Conservation (phyloP, 441 rosid species). For the Geranium incanum region DNA sequence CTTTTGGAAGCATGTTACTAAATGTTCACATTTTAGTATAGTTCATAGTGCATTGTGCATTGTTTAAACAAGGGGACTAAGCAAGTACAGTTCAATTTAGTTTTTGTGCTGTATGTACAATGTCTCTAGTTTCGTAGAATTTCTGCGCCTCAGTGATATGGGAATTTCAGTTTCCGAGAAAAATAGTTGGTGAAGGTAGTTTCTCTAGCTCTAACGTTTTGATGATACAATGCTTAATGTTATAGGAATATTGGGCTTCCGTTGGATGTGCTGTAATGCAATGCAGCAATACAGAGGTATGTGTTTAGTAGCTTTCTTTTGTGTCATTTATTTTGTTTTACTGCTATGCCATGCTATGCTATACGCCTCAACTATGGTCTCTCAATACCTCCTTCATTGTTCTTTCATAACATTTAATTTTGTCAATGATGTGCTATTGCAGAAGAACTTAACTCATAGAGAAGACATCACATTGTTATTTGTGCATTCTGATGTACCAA, state of each 20-base stretch:
- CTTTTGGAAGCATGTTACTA: neutral
- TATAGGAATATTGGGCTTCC: slow-evolving; percentile 97
- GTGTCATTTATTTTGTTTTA: neutral
- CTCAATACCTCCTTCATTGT: neutral
- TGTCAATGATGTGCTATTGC: slow-evolving; percentile 1
- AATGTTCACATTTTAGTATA: neutral
- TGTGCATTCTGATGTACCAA: neutral
- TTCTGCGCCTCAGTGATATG: neutral
- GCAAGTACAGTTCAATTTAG: neutral
- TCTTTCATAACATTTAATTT: neutral
- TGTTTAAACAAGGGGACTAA: neutral
- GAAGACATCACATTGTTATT: neutral
- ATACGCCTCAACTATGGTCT: neutral
- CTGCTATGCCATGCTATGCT: neutral
- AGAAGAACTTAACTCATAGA: neutral
- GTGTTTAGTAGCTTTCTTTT: slow-evolving; percentile 2
- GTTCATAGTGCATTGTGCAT: neutral
- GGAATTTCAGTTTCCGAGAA: neutral
- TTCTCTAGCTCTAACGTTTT: neutral
- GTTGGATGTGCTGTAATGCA: slow-evolving; percentile 98
- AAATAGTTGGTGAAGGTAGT: neutral
- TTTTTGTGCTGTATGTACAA: neutral
- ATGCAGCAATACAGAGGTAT: slow-evolving; percentile 93
- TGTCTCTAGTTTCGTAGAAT: neutral
- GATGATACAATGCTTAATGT: neutral